These are phyloP conservation scores for Citrus australasica DNA, from an alignment of 345 rosid genomes.

Conservation along the genomic window DNA sequence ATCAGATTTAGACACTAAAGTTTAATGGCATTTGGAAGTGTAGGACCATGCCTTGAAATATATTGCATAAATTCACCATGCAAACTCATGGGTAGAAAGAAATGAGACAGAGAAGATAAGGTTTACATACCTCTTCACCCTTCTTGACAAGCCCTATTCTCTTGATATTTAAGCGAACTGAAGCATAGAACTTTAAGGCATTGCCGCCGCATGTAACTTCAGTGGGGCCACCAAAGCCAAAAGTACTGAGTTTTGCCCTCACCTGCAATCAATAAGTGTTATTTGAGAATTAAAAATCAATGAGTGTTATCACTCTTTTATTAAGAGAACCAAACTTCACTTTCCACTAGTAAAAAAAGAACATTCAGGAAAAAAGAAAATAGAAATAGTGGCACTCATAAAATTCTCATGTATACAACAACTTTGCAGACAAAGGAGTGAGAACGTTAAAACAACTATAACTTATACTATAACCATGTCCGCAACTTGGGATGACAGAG, in stretches of 20 bases:
- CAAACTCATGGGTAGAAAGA: not conserved
- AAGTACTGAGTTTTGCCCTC: conserved; percentile 85
- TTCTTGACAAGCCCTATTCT: conserved; percentile 75
- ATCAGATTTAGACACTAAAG: not conserved
- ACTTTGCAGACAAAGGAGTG: not conserved
- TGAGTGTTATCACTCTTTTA: not conserved
- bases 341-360: not conserved
- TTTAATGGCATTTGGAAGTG: not conserved
- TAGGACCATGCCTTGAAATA: not conserved
- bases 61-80: not conserved
- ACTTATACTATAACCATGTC: not conserved
- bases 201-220: conserved; percentile 99
- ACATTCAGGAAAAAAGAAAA: not conserved
- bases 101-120: conserved; percentile 2
- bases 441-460: not conserved
- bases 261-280: conserved; percentile 39
- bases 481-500: not conserved
- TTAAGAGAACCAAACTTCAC: conserved; percentile 8
- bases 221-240: conserved; percentile 88
- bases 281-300: not conserved
- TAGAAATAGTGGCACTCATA: not conserved
- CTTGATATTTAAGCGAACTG: conserved; percentile 75
- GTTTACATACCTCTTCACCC: conserved; percentile 79
- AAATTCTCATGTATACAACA: not conserved
- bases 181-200: conserved; percentile 97